Base-by-base conservation (phyloP, 352 stramenopile species). In the Globisporangium barbulae region DNA sequence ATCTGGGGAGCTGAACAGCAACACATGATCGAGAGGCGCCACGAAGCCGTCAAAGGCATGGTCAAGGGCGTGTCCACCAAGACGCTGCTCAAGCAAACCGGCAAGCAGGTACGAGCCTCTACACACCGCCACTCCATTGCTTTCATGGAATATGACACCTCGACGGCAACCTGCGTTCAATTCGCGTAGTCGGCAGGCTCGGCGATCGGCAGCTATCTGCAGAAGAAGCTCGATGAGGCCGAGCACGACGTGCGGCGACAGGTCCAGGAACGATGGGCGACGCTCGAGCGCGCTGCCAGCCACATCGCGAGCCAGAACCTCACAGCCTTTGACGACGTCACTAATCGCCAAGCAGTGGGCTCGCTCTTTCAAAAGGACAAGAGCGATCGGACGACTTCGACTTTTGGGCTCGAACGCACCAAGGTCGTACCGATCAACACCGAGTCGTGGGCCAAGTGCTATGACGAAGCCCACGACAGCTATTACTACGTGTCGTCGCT, bases 191-290 rank as follows among this genome's bases (percentile, higher is more conserved):
- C 49, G 5, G 41, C 59, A 31, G 39, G 45, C 7, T 63, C 57
- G 8, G 39, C 59, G 15, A 44, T 71, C 28, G 50, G 48, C 41
- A 68, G 48, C 21, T 79, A 76, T 42, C 59, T 82, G 13, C 75
- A 85, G 48, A 85, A 86, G 61, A 86, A 78, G 41, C 63, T 85
- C 4, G 67, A 77, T 22, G 55, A 65, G 6, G 76, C 70, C 41
- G 71, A 78, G 10, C 68, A 64, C 9, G 64, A 71, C 13, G 71
- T 86, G 19, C 67, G 63, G 5, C 50, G 42, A 15, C 64, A 74
- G n/a, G 78, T 75, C 25, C 58, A 62, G 19, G 64, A 81, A 35
- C 69, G 75, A 9, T 83, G 75, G 77, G 55, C 69, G 2, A 73
- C 21, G 3, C 49, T 86, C 15, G 63, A 81, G 0, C 67, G 53